These are phyloP conservation scores for Aspergillus aculeatus DNA, from an alignment of 2,329 filamentous ascomycete genomes.

Conservation along the genomic window DNA sequence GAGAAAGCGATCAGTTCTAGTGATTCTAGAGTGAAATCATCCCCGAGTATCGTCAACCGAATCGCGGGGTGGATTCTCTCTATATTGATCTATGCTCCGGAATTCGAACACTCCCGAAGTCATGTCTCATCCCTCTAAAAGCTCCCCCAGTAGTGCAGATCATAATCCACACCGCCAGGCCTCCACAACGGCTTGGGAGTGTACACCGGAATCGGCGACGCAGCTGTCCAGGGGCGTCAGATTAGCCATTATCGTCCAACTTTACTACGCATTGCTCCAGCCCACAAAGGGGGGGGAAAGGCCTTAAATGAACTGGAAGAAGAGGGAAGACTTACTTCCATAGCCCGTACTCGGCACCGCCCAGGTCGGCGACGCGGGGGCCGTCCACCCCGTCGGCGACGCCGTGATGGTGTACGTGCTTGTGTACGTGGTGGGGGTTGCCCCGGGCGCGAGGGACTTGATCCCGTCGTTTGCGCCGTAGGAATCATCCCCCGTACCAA, in stretches of 20 bases:
- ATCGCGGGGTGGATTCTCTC: no score
- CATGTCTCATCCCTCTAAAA: constrained; percentile 12
- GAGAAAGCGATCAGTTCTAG: no score
- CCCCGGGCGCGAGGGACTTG: neutral
- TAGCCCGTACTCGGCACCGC: constrained; percentile 33
- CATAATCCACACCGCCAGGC: constrained; percentile 28
- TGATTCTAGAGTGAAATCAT: no score
- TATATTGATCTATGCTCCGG: no score
- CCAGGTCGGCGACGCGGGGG: constrained; percentile 32
- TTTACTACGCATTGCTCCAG: no score
- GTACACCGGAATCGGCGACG: constrained; percentile 32
- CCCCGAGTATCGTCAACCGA: no score
- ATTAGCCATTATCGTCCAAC: neutral
- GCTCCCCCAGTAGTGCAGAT: constrained; percentile 32
- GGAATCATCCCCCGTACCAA: constrained; percentile 31
- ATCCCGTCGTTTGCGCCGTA: constrained; percentile 14
- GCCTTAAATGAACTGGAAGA: no score
- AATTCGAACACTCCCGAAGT: no score
- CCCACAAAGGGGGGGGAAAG: no score
- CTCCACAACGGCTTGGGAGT: constrained; percentile 35
- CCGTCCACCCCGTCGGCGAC: constrained; percentile 28
- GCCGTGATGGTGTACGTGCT: constrained; percentile 32
- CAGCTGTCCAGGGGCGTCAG: constrained; percentile 10
- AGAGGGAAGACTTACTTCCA: constrained; percentile 23
- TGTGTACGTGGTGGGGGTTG: constrained; percentile 21